These are phyloP conservation scores for Blastobotrys arbuscula DNA, from an alignment of 1,139 yeast genomes.

Conservation along the genomic window DNA sequence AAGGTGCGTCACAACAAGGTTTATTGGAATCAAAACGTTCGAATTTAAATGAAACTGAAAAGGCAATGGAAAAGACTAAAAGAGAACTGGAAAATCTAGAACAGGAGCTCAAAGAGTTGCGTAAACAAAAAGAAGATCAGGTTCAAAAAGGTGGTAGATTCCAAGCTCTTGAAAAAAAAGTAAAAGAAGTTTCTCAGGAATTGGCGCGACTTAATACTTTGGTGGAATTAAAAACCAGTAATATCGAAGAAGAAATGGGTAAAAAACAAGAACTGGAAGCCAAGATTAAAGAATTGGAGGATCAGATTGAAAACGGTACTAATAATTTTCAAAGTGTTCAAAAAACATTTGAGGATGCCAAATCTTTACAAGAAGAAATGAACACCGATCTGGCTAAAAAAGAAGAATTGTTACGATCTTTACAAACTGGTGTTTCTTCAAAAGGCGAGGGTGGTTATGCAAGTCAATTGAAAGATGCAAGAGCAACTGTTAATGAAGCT, in stretches of 20 bases:
- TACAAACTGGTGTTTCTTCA: constrained; percentile 87
- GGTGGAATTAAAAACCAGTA: constrained; percentile 52
- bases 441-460: constrained; percentile 76
- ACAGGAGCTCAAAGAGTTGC: constrained; percentile 55
- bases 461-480: constrained; percentile 64
- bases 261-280: constrained; percentile 23
- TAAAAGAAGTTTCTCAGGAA: constrained; percentile 56
- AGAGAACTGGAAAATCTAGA: constrained; percentile 56
- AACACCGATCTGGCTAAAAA: constrained; percentile 53
- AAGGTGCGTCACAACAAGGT: constrained; percentile 26
- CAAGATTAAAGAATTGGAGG: constrained; percentile 24
- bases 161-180: constrained; percentile 54
- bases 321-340: constrained; percentile 32
- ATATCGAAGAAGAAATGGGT: constrained; percentile 45
- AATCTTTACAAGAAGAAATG: constrained; percentile 40
- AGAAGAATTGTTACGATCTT: constrained; percentile 74
- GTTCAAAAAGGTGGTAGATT: constrained; percentile 57
- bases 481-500: constrained; percentile 50
- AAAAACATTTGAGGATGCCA: constrained; percentile 42
- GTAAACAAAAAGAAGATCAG: constrained; percentile 53
- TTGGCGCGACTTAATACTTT: constrained; percentile 65
- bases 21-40: constrained; percentile 37
- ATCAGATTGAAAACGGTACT: constrained; percentile 20
- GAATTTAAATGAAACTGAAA: constrained; percentile 35
- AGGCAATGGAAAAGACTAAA: constrained; percentile 37